These are phyloP conservation scores for Pythium coloratum DNA, from an alignment of 352 stramenopile species.

Conservation along the genomic window DNA sequence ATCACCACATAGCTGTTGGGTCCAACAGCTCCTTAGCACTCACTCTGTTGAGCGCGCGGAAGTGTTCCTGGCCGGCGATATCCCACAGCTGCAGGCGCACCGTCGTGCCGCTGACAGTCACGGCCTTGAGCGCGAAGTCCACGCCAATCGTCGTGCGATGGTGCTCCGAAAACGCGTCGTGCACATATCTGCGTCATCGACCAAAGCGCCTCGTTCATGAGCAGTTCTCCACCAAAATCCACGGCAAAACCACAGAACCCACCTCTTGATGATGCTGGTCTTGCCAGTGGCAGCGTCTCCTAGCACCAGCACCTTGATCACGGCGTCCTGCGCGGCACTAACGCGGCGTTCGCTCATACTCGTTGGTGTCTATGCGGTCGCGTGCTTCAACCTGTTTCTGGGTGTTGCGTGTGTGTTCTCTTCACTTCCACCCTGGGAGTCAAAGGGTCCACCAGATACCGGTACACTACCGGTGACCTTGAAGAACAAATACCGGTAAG, in stretches of 20 bases:
- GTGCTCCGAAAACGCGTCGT: conserved; percentile 91
- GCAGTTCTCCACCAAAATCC: not conserved
- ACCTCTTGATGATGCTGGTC: conserved; percentile 93
- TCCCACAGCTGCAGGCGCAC: conserved; percentile 94
- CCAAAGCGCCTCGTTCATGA: not conserved
- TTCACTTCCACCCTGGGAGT: conserved; percentile 6
- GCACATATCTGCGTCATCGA: conserved; percentile 66
- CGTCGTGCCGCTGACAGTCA: conserved; percentile 84
- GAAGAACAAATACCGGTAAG: conserved; percentile 24
- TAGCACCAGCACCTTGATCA: conserved; percentile 92
- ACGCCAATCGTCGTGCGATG: conserved; percentile 92
- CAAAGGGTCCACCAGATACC: not conserved
- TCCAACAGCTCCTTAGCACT: not conserved
- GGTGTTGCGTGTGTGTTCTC: conserved; percentile 14
- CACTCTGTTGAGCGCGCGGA: conserved; percentile 90
- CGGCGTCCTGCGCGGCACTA: conserved; percentile 79
- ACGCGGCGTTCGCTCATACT: conserved; percentile 67
- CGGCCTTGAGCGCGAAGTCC: conserved; percentile 91
- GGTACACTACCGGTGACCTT: conserved; percentile 7
- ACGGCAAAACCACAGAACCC: conserved; percentile 16
- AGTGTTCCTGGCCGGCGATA: conserved; percentile 93
- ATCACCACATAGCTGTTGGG: conserved; percentile 2
- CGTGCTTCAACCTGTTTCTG: conserved; percentile 27
- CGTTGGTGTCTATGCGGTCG: not conserved
- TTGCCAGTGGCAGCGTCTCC: conserved; percentile 91